Percentiles rank a stretch among this genome's conserved stretches.
Evolutionary conservation across 2,329 filamentous ascomycete genomes (phyloP).

Genomic region (Chrysoporthe puriensis): DNA sequence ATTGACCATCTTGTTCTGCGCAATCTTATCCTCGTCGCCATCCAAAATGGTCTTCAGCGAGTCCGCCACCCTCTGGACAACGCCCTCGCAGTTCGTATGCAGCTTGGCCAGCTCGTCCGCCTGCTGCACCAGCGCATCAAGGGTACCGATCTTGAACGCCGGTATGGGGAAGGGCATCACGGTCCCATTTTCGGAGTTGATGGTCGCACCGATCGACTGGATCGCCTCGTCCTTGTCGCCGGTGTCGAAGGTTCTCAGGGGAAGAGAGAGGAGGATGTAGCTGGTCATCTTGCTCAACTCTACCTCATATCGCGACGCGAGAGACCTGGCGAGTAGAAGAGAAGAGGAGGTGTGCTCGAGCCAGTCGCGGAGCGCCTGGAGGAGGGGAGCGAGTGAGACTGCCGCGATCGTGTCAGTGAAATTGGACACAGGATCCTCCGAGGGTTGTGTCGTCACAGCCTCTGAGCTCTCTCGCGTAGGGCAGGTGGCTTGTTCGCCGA

Average conservation of each 20-base stretch:
- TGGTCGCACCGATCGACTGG: constrained; percentile 71
- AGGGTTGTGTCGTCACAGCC: constrained; percentile 12
- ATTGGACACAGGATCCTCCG: background rate
- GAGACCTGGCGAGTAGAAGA: background rate
- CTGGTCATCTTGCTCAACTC: constrained; percentile 51
- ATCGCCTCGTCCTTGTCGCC: constrained; percentile 81
- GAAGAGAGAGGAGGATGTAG: constrained; percentile 89
- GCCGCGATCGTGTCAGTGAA: constrained; percentile 17
- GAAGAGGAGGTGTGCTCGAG: background rate
- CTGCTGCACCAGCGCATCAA: constrained; percentile 93
- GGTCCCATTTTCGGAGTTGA: constrained; percentile 74
- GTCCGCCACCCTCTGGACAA: constrained; percentile 87
- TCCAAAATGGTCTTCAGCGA: constrained; percentile 82
- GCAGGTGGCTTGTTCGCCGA: background rate
- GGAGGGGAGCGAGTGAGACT: constrained; percentile 2
- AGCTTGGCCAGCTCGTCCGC: constrained; percentile 94
- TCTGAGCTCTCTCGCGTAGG: background rate
- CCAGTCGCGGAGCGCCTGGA: constrained; percentile 4
- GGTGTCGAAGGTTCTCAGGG: constrained; percentile 82
- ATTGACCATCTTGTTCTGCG: constrained; percentile 89
- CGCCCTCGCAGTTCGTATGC: constrained; percentile 74
- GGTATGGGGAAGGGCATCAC: constrained; percentile 81
- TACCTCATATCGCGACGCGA: constrained; percentile 30
- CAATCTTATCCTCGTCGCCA: constrained; percentile 79
- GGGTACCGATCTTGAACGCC: constrained; percentile 95